A percentile compares a stretch with the other conserved stretches of the same genome.
These are phyloP conservation scores for Xylaria cubensis DNA, from an alignment of 495 filamentous ascomycete species.

Conservation along the genomic window DNA sequence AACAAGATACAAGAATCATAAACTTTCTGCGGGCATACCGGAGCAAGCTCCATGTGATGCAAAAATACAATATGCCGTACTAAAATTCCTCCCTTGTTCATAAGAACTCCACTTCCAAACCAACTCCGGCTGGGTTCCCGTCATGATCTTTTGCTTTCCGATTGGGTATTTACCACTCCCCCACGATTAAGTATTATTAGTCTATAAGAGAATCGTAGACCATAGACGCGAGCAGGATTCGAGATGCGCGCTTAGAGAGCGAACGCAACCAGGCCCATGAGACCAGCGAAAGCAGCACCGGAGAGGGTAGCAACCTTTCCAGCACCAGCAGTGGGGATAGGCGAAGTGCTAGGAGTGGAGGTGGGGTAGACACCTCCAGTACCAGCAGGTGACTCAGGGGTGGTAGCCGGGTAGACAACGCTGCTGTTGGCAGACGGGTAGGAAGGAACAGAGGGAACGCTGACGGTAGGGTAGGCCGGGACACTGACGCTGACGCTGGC, in stretches of 20 bases:
- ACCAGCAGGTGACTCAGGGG: conserved; percentile 39
- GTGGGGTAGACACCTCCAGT: conserved; percentile 40
- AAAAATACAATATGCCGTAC: conserved; percentile 10
- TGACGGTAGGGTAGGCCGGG: conserved; percentile 35
- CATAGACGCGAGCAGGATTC: conserved; percentile 42
- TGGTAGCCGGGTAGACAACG: conserved; percentile 37
- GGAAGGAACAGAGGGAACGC: conserved; percentile 19
- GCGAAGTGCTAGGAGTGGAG: conserved; percentile 43
- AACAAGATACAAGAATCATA: conserved; percentile 30
- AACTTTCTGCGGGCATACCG: neutral
- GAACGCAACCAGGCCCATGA: conserved; percentile 76
- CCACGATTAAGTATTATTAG: conserved; percentile 46
- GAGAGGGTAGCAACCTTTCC: conserved; percentile 71
- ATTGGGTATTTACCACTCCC: conserved; percentile 28
- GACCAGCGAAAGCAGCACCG: conserved; percentile 73
- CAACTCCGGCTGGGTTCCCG: conserved; percentile 44
- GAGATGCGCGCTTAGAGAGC: conserved; percentile 67
- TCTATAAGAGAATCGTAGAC: conserved; percentile 47
- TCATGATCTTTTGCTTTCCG: conserved; percentile 45
- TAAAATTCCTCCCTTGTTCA: conserved; percentile 2
- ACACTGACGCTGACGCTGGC: conserved; percentile 35
- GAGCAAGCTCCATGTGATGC: neutral
- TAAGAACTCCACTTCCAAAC: conserved; percentile 22
- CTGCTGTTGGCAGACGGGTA: conserved; percentile 36
- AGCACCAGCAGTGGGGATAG: conserved; percentile 64